A percentile compares a stretch with the other conserved stretches of the same genome.
Evolutionary conservation across 352 stramenopile species (phyloP).

Genomic region (Pythium aquatile): DNA sequence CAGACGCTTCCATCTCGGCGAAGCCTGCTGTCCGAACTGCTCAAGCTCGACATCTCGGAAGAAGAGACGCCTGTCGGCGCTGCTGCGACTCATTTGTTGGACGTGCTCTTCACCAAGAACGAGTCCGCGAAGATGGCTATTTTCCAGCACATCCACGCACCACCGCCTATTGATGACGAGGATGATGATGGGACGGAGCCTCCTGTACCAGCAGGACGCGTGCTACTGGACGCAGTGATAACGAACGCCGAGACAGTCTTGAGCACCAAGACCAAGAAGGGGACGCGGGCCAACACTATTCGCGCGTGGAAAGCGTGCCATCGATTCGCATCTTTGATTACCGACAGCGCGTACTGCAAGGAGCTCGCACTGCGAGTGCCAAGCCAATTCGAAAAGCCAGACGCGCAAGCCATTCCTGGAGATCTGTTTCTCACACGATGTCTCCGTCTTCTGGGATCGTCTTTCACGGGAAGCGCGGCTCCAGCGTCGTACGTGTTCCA

Average conservation of each 20-base stretch:
- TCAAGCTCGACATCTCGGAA: constrained; percentile 54
- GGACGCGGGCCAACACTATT: constrained; percentile 20
- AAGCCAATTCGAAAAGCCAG: constrained; percentile 37
- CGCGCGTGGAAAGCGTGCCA: constrained; percentile 68
- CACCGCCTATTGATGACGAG: constrained; percentile 33
- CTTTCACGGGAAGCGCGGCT: constrained; percentile 8
- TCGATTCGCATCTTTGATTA: constrained; percentile 50
- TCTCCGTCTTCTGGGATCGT: constrained; percentile 34
- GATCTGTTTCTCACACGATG: constrained; percentile 66
- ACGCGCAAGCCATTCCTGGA: constrained; percentile 51
- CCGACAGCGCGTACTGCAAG: constrained; percentile 60
- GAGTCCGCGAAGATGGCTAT: constrained; percentile 65
- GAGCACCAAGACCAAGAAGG: constrained; percentile 15
- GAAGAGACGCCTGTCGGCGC: constrained; percentile 62
- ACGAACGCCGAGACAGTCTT: constrained; percentile 45
- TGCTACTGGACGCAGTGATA: constrained; percentile 55
- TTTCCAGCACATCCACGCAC: constrained; percentile 62
- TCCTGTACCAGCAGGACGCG: constrained; percentile 37
- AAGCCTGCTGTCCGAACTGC: constrained; percentile 54
- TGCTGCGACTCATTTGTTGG: constrained; percentile 56
- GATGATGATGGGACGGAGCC: constrained; percentile 13
- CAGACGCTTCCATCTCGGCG: constrained; percentile 39
- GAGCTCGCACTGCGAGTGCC: constrained; percentile 67
- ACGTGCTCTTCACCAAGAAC: constrained; percentile 61
- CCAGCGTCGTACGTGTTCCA: constrained; percentile 41